These are phyloP conservation scores for Debaryomyces nepalensis DNA, from an alignment of 1,139 yeast species.

Conservation along the genomic window DNA sequence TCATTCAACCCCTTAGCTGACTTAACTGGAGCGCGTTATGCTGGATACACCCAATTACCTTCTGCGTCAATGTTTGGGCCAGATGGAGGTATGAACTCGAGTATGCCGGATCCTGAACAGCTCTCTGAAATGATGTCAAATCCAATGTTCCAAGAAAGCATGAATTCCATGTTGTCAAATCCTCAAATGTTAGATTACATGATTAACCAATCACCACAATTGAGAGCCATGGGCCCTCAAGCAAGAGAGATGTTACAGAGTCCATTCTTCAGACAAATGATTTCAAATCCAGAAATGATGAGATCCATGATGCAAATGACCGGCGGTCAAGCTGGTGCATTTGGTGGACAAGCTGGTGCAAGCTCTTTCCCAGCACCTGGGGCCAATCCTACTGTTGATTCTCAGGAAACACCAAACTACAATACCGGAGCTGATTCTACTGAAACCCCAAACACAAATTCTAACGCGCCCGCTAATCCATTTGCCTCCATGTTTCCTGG, in stretches of 20 bases:
- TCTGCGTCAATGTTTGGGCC: slow-evolving; percentile 91
- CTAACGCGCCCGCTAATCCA: slow-evolving; percentile 39
- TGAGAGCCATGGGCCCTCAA: slow-evolving; percentile 87
- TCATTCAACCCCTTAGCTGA: slow-evolving; percentile 90
- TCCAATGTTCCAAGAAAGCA: slow-evolving; percentile 79
- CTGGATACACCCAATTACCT: slow-evolving; percentile 89
- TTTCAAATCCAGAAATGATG: slow-evolving; percentile 84
- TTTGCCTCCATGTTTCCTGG: slow-evolving; percentile 53
- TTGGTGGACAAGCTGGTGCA: slow-evolving; percentile 22
- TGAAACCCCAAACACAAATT: slow-evolving; percentile 19
- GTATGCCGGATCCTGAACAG: slow-evolving; percentile 76
- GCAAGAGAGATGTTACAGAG: slow-evolving; percentile 84
- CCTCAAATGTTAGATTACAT: slow-evolving; percentile 84
- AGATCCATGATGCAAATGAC: slow-evolving; percentile 80
- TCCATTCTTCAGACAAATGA: slow-evolving; percentile 82
- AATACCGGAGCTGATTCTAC: slow-evolving; percentile 22
- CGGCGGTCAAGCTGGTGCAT: slow-evolving; percentile 38
- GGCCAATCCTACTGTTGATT: slow-evolving; percentile 39
- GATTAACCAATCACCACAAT: slow-evolving; percentile 82
- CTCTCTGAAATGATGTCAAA: slow-evolving; percentile 73
- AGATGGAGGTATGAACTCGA: slow-evolving; percentile 82
- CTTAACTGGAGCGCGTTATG: slow-evolving; percentile 92
- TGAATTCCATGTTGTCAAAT: slow-evolving; percentile 77
- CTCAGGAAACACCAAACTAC: slow-evolving; percentile 13
- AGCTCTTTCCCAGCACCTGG: slow-evolving; percentile 64